Evolutionary conservation across 148 eudicot genomes (phyloP), one percentile per base, ranked within the genome.

Genomic region (Chenopodium suecicum): DNA sequence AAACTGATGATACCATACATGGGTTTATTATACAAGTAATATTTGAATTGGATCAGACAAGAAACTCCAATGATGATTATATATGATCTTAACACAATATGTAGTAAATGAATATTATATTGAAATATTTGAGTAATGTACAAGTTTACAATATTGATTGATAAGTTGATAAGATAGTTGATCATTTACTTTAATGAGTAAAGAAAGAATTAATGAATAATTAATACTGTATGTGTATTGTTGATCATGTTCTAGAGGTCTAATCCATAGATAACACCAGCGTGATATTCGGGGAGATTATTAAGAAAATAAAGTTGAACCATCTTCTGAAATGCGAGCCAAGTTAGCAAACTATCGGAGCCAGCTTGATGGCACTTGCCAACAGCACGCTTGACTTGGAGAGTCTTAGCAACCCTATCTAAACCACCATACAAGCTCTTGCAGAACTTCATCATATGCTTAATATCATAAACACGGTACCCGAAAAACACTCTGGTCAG

Each of bases 311-410:
- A 89, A 1, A 88, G 7, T 32, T 89, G 83, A 12, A 91, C 89
- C 66, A 92, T 90, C 81, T 83, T 92, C 58, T 88, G 90, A 67
- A 90, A 92, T 7, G 92, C 89, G 10, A 87, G 90, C 92, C 92
- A 92, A 73, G 95, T 92, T 76, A 92, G 77, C 87, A 92, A 46
- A 10, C 95, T 92, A 83, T 92, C 95, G 9, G 95, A 90, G 68
- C 95, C 95, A 81, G 95, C 95, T 65, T 92, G 95, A 16, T 92
- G 95, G 58, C 89, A 90, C 82, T 92, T 89, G 70, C 93, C 95
- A 1, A 88, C 93, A n/a, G 79, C 92, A 80, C 95, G 89, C 80
- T 83, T 80, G 80, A 90, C 88, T 0, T 83, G 83, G 0, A 92
- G 76, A 0, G 80, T 87, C 32, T 73, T 82, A 0, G 95, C 93